Conservation (phyloP, 2,329 filamentous ascomycete genomes). For the Tolypocladium album region DNA sequence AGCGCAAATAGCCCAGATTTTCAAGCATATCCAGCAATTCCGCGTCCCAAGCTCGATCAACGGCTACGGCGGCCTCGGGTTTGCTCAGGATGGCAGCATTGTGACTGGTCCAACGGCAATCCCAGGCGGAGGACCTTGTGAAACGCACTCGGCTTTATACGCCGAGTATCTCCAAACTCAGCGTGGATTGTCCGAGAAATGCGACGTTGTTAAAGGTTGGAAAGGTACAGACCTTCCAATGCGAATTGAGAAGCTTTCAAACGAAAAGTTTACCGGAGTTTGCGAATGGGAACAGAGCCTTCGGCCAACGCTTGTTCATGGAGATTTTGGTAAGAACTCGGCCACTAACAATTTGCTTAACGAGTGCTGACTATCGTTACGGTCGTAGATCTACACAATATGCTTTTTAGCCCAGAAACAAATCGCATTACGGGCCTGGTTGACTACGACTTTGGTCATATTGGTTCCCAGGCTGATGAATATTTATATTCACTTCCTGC, state of each 20-base stretch:
- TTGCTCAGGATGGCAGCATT: not conserved
- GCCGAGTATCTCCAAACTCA: not conserved
- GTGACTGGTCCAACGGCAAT: not conserved
- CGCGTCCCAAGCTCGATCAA: not conserved
- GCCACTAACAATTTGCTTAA: not conserved
- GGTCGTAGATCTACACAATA: not conserved
- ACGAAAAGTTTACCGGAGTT: not conserved
- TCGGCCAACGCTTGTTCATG: not conserved
- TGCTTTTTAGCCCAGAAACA: not conserved
- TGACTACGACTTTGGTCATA: not conserved
- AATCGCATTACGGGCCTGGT: not conserved
- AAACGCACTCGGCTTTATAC: not conserved
- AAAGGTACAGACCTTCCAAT: not conserved
- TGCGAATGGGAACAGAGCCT: not conserved
- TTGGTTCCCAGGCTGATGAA: not conserved
- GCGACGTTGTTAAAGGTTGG: not conserved
- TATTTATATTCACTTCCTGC: not conserved
- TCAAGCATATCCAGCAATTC: not conserved
- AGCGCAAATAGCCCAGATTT: not conserved
- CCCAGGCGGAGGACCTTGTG: not conserved
- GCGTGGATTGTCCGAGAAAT: not conserved
- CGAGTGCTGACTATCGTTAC: not conserved
- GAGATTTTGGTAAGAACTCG: not conserved
- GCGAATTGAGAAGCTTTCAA: not conserved
- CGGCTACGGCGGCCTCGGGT: not conserved